These are phyloP conservation scores for Triticum timopheevii DNA, from an alignment of 176 grass and related monocot genomes.

Conservation along the genomic window DNA sequence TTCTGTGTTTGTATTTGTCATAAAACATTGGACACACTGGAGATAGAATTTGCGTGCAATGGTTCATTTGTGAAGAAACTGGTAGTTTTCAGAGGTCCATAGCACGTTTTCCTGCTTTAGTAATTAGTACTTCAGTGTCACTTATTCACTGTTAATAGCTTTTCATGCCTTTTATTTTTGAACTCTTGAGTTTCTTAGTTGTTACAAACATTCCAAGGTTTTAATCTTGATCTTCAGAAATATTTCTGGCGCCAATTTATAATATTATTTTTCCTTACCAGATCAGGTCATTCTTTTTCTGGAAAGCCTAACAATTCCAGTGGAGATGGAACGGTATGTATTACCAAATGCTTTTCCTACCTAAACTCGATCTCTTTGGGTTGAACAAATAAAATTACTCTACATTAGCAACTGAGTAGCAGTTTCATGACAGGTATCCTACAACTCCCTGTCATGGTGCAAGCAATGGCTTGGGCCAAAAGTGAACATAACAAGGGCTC, in stretches of 20 bases:
- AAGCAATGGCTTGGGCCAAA: conserved; percentile 95
- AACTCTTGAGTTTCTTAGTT: conserved; percentile 18
- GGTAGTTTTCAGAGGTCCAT: neutral
- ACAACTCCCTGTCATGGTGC: conserved; percentile 98
- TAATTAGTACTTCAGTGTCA: neutral
- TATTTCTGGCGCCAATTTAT: conserved; percentile 5
- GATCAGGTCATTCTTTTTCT: conserved; percentile 91
- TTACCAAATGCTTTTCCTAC: conserved; percentile 29
- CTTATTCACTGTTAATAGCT: neutral
- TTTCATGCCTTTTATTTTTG: neutral
- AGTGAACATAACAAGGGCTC: conserved; percentile 93
- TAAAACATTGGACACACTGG: neutral
- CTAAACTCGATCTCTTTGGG: neutral
- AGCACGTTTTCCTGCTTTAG: neutral
- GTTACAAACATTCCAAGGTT: neutral
- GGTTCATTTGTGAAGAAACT: neutral
- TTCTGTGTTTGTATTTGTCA: neutral
- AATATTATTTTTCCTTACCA: conserved; percentile 53
- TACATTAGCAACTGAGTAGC: conserved; percentile 13
- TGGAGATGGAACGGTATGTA: conserved; percentile 90
- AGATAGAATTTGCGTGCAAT: neutral
- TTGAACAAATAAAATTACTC: conserved; percentile 31
- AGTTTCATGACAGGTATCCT: conserved; percentile 66
- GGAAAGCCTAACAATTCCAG: conserved; percentile 71
- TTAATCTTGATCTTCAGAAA: conserved; percentile 19